Base-by-base conservation (phyloP, 2,329 filamentous ascomycete species). In the Fusarium humuli region DNA sequence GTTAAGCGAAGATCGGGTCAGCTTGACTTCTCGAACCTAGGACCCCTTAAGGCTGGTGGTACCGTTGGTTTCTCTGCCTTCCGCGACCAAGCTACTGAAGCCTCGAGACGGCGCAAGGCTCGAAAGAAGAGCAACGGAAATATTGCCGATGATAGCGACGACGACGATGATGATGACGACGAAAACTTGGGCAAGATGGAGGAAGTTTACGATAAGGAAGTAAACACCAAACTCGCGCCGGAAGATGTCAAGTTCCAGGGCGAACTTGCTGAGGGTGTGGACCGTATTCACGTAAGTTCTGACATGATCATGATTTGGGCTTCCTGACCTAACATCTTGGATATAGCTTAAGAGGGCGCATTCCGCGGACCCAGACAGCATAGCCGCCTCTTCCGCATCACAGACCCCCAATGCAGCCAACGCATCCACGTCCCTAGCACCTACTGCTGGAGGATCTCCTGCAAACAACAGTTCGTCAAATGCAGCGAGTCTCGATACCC, bases 41-140 rank as follows among this genome's bases (percentile, higher is more conserved):
- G 91, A 5, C 94, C 94, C 1, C 84, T 98, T 23, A 97, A 97
- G 79, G 87, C 92, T 5, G 89, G 89, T n/a, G 94, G 94, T 27
- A 95, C 94, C 1, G 93, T 97, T 49, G 94, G 94, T 37, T 98
- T 97, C 79, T 91, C 94, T 5, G 89, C 92, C 16, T 98, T 98
- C 83, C 89, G 95, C 57, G 94, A 97, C 69, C 85, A 86, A 60
- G 86, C 88, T 42, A 81, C 85, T 18, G 86, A 88, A 57, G 82
- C 84, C 2, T 79, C 84, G 5, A 82, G 84, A 58, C 89, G 89
- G 75, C 85, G 85, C 62, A 81, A 90, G 77, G 79, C 84, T 4
- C 83, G 85, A 64, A 91, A 90, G 80, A 90, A 88, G 82, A 87
- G 84, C 75, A 91, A 87, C 61, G 90, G 88, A 45, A 88, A 86